Conservation (phyloP, 768 basidiomycete genomes). For the Termitomyces eurrhizus region DNA sequence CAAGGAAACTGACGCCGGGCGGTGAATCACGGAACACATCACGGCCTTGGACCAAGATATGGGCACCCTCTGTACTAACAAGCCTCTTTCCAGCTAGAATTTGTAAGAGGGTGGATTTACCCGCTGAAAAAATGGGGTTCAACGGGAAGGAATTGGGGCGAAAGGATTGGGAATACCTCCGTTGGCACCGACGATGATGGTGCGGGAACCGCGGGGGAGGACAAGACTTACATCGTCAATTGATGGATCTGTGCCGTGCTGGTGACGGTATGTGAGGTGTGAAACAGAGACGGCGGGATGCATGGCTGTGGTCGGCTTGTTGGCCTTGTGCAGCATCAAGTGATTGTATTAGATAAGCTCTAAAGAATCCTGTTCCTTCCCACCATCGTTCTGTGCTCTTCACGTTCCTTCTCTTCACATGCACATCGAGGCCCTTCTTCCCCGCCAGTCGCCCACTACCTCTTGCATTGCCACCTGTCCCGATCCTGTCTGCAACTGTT, state of each 20-base stretch:
- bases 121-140: constrained; percentile 44
- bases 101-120: constrained; percentile 94
- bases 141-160: constrained; percentile 8
- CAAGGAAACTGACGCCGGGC: constrained; percentile 78
- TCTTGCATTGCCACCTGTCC: constrained; percentile 33
- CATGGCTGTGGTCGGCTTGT: constrained; percentile 8
- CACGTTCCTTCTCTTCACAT: constrained; percentile 23
- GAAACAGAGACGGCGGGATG: constrained; percentile 38
- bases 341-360: constrained; percentile 15
- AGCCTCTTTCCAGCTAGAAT: constrained; percentile 92
- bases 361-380: background rate
- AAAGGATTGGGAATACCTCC: constrained; percentile 59
- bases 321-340: constrained; percentile 2
- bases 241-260: constrained; percentile 38
- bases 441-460: constrained; percentile 25
- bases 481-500: constrained; percentile 52
- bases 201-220: constrained; percentile 74
- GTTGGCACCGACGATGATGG: constrained; percentile 89
- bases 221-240: constrained; percentile 62
- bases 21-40: constrained; percentile 92
- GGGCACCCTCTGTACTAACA: constrained; percentile 45
- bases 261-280: constrained; percentile 58
- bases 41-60: constrained; percentile 67
- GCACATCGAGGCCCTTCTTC: constrained; percentile 35
- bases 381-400: constrained; percentile 15